Evolutionary conservation across 305 asterid genomes (phyloP).

Genomic region (Striga hermonthica): DNA sequence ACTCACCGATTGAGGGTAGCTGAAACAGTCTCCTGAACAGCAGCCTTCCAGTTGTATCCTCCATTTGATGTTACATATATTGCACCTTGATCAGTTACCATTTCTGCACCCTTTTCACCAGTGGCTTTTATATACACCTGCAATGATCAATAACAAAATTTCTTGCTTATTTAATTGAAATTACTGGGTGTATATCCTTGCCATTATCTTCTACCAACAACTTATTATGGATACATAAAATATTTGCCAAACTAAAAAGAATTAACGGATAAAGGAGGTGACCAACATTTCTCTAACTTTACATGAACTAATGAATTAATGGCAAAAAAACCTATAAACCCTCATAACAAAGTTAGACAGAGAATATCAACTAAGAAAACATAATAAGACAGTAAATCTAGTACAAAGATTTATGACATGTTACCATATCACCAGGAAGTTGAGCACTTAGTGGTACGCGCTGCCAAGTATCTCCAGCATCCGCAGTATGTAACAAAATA

Average conservation of each 20-base stretch:
- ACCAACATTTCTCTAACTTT: neutral
- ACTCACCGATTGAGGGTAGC: constrained; percentile 92
- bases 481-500: constrained; percentile 54
- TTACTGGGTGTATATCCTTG: neutral
- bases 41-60: constrained; percentile 99
- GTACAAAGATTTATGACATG: constrained; percentile 6
- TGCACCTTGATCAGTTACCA: constrained; percentile 99
- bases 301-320: neutral
- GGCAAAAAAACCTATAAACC: neutral
- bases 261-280: neutral
- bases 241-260: neutral
- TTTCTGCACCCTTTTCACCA: constrained; percentile 87
- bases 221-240: too few species aligned
- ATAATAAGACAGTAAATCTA: neutral
- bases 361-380: neutral
- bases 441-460: constrained; percentile 47
- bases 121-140: constrained; percentile 41
- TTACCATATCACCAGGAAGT: constrained; percentile 54
- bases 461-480: constrained; percentile 47
- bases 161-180: neutral
- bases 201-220: neutral
- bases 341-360: neutral
- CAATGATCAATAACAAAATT: neutral
- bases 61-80: constrained; percentile 85
- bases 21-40: constrained; percentile 95